Percentiles rank a stretch among this genome's conserved stretches.
Evolutionary conservation across 208 protist species (phyloP).

Genomic region (Leptomonas pyrrhocoris): DNA sequence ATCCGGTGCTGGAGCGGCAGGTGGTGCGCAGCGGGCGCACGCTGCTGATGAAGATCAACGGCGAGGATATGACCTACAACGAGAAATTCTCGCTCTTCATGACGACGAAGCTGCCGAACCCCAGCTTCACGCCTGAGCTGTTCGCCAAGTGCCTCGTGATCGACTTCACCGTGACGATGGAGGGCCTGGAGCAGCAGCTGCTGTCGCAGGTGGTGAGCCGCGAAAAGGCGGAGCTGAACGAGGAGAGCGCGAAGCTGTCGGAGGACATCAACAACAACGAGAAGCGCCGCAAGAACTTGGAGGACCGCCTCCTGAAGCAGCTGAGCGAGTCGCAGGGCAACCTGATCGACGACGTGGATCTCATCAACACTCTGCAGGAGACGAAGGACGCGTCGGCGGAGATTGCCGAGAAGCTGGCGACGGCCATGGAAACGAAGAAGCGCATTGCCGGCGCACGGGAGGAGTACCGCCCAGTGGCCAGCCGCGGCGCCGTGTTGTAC

Average conservation of each 20-base stretch:
- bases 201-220: constrained; percentile 96
- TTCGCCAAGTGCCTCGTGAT: constrained; percentile 98
- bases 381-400: constrained; percentile 97
- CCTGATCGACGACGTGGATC: constrained; percentile 92
- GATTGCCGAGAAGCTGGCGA: constrained; percentile 96
- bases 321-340: constrained; percentile 94
- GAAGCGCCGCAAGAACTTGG: constrained; percentile 93
- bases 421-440: constrained; percentile 95
- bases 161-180: constrained; percentile 99
- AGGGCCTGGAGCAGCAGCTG: constrained; percentile 97
- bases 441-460: constrained; percentile 96
- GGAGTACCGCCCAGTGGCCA: constrained; percentile 97
- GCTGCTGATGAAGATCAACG: constrained; percentile 92
- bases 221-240: constrained; percentile 98
- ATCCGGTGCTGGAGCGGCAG: constrained; percentile 98
- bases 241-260: constrained; percentile 95
- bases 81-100: constrained; percentile 96
- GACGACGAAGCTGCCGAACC: constrained; percentile 98
- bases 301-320: constrained; percentile 95
- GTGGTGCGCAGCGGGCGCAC: constrained; percentile 84
- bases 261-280: constrained; percentile 97
- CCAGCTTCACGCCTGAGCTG: constrained; percentile 98
- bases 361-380: constrained; percentile 96
- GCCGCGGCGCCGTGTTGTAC: constrained; percentile 97
- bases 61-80: constrained; percentile 93